These are phyloP conservation scores for Rhexocercosporidium sp. DNA, from an alignment of 2,329 filamentous ascomycete species.

Conservation along the genomic window DNA sequence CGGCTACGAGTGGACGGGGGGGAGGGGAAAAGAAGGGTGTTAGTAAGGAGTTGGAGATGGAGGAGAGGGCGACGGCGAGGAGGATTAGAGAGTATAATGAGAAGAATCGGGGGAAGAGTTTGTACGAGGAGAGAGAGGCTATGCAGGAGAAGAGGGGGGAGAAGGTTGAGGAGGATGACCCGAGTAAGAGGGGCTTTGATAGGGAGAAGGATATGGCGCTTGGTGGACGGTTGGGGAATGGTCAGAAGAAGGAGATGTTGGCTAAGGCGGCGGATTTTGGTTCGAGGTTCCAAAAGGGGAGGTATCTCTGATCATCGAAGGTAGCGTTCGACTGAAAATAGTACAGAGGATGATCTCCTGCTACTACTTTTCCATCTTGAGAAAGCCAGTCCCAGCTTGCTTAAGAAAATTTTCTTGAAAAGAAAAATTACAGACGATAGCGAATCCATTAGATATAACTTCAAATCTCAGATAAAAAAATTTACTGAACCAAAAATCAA, in stretches of 20 bases:
- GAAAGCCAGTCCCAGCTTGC: neutral
- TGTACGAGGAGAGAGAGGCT: constrained; percentile 54
- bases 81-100: constrained; percentile 64
- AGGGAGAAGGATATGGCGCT: constrained; percentile 91
- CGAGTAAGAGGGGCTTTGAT: constrained; percentile 87
- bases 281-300: constrained; percentile 46
- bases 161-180: constrained; percentile 78
- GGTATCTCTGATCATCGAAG: constrained; percentile 52
- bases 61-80: constrained; percentile 51
- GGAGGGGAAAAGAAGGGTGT: constrained; percentile 18
- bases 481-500: no score
- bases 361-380: neutral
- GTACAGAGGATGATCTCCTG: neutral
- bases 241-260: constrained; percentile 79
- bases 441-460: no score
- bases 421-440: no score
- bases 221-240: constrained; percentile 71
- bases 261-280: constrained; percentile 82
- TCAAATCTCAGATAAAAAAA: no score
- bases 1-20: constrained; percentile 11
- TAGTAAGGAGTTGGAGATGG: constrained; percentile 34
- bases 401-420: neutral
- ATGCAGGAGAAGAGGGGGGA: constrained; percentile 42
- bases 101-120: constrained; percentile 58
- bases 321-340: neutral